Conservation (phyloP, 2,329 filamentous ascomycete species). For the Allantophomopsis cytisporea region DNA sequence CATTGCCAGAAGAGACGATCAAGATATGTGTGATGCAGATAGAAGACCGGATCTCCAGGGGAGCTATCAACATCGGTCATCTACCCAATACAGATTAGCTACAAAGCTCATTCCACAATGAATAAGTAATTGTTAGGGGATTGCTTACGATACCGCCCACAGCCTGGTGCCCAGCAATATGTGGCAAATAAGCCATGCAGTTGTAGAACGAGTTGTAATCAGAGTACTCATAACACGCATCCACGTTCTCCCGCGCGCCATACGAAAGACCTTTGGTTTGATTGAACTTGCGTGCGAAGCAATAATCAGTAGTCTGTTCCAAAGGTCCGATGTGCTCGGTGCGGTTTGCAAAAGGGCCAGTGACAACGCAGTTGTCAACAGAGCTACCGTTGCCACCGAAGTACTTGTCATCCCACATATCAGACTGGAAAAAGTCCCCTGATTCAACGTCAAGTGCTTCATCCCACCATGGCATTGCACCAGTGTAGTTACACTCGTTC, state of each 20-base stretch:
- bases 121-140: background rate
- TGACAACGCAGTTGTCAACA: background rate
- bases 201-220: conserved; percentile 1
- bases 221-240: conserved; percentile 2
- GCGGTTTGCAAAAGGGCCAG: conserved; percentile 5
- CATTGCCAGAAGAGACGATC: conserved; percentile 13
- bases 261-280: conserved; percentile 2
- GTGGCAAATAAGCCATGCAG: conserved; percentile 3
- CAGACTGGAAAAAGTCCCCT: conserved; percentile 5
- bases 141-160: conserved; percentile 2
- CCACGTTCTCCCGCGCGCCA: conserved; percentile 1
- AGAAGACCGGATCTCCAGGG: conserved; percentile 13
- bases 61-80: conserved; percentile 4
- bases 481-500: conserved; percentile 22
- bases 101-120: no score
- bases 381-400: conserved; percentile 5
- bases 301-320: conserved; percentile 3
- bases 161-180: conserved; percentile 3
- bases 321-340: conserved; percentile 5
- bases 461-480: conserved; percentile 5
- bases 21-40: conserved; percentile 11
- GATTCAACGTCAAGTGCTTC: conserved; percentile 5
- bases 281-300: conserved; percentile 3
- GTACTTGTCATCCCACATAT: conserved; percentile 5
- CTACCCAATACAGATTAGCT: background rate